Evolutionary conservation across 2,329 filamentous ascomycete genomes (phyloP), one percentile per base, ranked within the genome.

Genomic region (Arachnomyces sp.): DNA sequence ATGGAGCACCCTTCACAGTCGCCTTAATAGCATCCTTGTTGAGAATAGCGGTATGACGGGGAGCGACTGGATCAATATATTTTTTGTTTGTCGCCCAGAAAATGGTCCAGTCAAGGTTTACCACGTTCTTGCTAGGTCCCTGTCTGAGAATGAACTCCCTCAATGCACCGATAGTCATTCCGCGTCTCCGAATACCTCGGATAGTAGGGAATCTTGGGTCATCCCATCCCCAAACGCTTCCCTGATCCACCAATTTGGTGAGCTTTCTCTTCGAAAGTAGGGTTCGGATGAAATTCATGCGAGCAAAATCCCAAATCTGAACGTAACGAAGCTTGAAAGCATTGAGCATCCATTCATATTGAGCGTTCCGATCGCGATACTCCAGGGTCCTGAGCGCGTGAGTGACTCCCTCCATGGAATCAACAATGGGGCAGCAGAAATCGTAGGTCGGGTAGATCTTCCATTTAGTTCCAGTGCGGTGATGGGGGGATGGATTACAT

Each of bases 41-140:
- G 42, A 78, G 69, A 47, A 95, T 76, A 16, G 82, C 82, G 18
- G 82, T 86, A 68, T 84, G 80, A 37, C 84, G 77, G 1, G 82
- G 81, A 3, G 82, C 80, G 34, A 86, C 68, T 1, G 84, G 84
- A 60, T 90, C 85, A 46, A 90, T 86, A 55, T 84, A 78, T 66
- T 86, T 86, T 69, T 86, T 89, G 72, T 90, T 90, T 36, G 65
- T 63, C 18, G 67, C 65, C 68, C 69, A 72, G 50, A 72, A 65
- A 11, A 65, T 55, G 38, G 65, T 65, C 68, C 68, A 71, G 48
- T 72, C 69, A 45, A 72, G 65, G 49, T 69, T 67, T 39, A 67
- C 63, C 16, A 72, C 63, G 46, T 69, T 69, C 46, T 66, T 65
- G 38, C 65, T 69, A 12, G 69, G 68, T 3, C 68, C 68, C 52